phyloP scores from a whole-genome alignment of 495 filamentous ascomycete genomes.

The Penicillium coffeae region DNA sequence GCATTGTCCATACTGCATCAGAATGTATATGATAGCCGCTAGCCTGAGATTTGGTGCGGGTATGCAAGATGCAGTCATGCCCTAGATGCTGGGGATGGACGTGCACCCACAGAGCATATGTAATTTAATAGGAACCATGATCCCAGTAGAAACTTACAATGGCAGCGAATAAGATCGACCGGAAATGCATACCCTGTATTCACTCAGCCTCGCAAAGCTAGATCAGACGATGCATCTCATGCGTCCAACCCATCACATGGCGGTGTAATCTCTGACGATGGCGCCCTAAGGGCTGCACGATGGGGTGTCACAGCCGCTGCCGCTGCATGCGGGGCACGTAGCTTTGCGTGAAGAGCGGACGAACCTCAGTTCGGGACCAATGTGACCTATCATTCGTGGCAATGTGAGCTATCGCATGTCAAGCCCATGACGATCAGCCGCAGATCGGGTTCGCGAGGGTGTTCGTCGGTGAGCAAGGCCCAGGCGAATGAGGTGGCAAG shows the following conservation, averaged over 20 bases:
- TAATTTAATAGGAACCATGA: too few species aligned
- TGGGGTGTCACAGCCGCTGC: slow-evolving; percentile 10
- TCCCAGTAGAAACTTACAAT: background rate
- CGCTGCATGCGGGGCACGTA: slow-evolving; percentile 2
- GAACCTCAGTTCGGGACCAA: background rate
- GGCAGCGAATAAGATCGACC: background rate
- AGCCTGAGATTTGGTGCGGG: background rate
- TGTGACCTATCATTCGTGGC: slow-evolving; percentile 28
- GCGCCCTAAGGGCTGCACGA: slow-evolving; percentile 8
- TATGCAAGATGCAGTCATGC: background rate
- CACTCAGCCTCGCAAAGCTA: background rate
- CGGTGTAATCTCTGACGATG: slow-evolving; percentile 16
- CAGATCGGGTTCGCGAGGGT: slow-evolving; percentile 18
- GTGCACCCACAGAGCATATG: too few species aligned
- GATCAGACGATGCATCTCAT: slow-evolving; percentile 1
- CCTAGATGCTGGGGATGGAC: too few species aligned
- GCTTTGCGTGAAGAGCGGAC: background rate
- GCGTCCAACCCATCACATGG: slow-evolving; percentile 21
- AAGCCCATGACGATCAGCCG: slow-evolving; percentile 12
- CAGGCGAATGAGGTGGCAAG: slow-evolving; percentile 2
- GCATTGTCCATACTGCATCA: too few species aligned
- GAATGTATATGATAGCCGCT: background rate
- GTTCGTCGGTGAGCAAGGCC: slow-evolving; percentile 5
- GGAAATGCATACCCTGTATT: background rate
- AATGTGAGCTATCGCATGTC: slow-evolving; percentile 30